phyloP scores from a whole-genome alignment of 169 alveolate genomes.

The Cyclospora cayetanensis region DNA sequence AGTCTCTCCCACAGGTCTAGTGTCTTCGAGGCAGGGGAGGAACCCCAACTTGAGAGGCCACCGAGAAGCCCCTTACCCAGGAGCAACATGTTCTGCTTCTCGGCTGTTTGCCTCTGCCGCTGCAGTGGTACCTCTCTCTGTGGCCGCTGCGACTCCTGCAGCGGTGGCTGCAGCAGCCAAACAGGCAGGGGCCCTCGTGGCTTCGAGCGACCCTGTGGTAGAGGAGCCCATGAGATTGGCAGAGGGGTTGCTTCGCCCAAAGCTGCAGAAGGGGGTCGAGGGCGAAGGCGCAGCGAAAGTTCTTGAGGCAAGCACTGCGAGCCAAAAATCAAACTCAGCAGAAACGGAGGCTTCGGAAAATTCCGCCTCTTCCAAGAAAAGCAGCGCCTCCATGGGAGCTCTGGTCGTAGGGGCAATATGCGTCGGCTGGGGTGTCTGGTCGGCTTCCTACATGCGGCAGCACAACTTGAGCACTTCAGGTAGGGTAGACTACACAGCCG shows the following conservation, averaged over 20 bases:
- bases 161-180: slow-evolving; percentile 37
- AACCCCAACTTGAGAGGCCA: too few relatives aligned
- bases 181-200: slow-evolving; percentile 32
- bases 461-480: slow-evolving; percentile 11
- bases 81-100: too few relatives aligned
- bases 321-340: too few relatives aligned
- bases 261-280: not conserved
- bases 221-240: not conserved
- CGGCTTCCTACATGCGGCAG: slow-evolving; percentile 1
- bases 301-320: too few relatives aligned
- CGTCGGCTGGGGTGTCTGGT: slow-evolving; percentile 9
- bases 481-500: not conserved
- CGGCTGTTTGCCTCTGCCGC: slow-evolving; percentile 15
- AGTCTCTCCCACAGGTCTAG: too few relatives aligned
- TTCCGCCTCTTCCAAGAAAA: too few relatives aligned
- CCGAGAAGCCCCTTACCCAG: too few relatives aligned
- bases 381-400: not conserved
- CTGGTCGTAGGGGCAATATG: not conserved
- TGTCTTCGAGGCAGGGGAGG: too few relatives aligned
- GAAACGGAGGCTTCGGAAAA: not conserved
- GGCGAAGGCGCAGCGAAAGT: not conserved
- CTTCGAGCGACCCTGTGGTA: slow-evolving; percentile 17
- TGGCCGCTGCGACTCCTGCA: slow-evolving; percentile 2
- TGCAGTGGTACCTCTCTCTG: not conserved
- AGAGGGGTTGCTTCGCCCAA: not conserved